phyloP scores from a whole-genome alignment of 805 yeast species.

The Hanseniaspora clermontiae region DNA sequence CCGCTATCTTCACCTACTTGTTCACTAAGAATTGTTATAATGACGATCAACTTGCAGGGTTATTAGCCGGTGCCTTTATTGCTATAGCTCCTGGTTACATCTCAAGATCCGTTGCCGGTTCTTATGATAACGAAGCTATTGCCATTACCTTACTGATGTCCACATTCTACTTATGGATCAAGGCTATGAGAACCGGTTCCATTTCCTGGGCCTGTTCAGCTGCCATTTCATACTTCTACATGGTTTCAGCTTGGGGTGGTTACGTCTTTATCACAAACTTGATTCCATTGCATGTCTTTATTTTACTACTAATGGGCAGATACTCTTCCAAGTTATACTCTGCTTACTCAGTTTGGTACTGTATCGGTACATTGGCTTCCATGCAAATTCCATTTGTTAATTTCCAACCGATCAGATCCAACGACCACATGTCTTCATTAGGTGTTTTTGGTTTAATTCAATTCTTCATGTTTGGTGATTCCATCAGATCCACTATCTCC shows the following conservation, averaged over 20 bases:
- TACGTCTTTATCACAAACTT: conserved; percentile 96
- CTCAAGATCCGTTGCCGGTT: conserved; percentile 96
- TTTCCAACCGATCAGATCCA: conserved; percentile 88
- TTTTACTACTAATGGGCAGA: conserved; percentile 85
- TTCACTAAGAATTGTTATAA: conserved; percentile 65
- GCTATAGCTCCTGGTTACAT: conserved; percentile 98
- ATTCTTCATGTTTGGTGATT: conserved; percentile 74
- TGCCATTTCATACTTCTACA: conserved; percentile 84
- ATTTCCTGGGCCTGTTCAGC: conserved; percentile 71
- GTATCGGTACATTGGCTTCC: conserved; percentile 91
- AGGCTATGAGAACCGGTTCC: conserved; percentile 82
- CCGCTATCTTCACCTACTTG: conserved; percentile 79
- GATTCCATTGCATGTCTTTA: conserved; percentile 90
- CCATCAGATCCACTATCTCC: conserved; percentile 61
- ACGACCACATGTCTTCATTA: conserved; percentile 95
- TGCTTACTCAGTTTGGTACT: conserved; percentile 92
- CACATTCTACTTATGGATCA: conserved; percentile 91
- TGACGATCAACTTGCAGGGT: conserved; percentile 77
- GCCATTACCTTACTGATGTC: conserved; percentile 93
- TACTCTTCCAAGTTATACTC: conserved; percentile 71
- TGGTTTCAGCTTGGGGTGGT: conserved; percentile 99
- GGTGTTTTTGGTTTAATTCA: conserved; percentile 95
- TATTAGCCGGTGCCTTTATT: conserved; percentile 85
- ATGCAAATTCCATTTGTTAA: conserved; percentile 99
- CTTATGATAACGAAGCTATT: conserved; percentile 97